These are phyloP conservation scores for Lipomyces lipofer DNA, from an alignment of 805 yeast species.

Conservation along the genomic window DNA sequence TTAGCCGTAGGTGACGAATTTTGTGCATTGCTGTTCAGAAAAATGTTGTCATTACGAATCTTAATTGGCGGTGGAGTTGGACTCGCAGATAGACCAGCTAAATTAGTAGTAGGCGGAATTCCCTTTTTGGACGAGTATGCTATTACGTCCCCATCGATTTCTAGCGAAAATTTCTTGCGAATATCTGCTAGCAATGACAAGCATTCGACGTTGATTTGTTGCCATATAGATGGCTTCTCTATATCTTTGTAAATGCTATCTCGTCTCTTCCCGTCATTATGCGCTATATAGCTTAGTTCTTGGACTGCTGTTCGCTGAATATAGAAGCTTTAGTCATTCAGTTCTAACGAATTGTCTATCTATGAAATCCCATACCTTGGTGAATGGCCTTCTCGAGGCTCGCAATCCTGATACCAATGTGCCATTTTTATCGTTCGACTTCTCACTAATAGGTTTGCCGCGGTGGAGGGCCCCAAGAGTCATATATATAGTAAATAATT, in stretches of 20 bases:
- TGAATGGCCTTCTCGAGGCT: slow-evolving; percentile 32
- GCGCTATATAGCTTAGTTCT: slow-evolving; percentile 41
- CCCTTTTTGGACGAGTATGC: neutral
- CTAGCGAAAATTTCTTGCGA: slow-evolving; percentile 6
- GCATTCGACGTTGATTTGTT: slow-evolving; percentile 35
- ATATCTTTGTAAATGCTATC: slow-evolving; percentile 41
- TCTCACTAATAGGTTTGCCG: slow-evolving; percentile 35
- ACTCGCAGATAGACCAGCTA: neutral
- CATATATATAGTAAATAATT: slow-evolving; percentile 39
- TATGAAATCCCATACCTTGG: slow-evolving; percentile 17
- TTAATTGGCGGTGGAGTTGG: slow-evolving; percentile 21
- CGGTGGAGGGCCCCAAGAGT: slow-evolving; percentile 42
- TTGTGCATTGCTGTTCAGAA: slow-evolving; percentile 3
- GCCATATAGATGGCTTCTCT: slow-evolving; percentile 41
- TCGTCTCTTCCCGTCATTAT: slow-evolving; percentile 38
- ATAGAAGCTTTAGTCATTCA: neutral
- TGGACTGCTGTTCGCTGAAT: slow-evolving; percentile 41
- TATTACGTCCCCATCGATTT: neutral
- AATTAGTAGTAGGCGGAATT: neutral
- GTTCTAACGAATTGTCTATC: neutral
- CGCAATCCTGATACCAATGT: slow-evolving; percentile 42
- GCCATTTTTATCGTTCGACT: slow-evolving; percentile 41
- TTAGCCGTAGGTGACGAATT: slow-evolving; percentile 10
- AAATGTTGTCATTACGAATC: slow-evolving; percentile 23
- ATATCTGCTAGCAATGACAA: slow-evolving; percentile 28